phyloP scores from a whole-genome alignment of 2,329 filamentous ascomycete genomes.

The Geoglossum cookeanum region DNA sequence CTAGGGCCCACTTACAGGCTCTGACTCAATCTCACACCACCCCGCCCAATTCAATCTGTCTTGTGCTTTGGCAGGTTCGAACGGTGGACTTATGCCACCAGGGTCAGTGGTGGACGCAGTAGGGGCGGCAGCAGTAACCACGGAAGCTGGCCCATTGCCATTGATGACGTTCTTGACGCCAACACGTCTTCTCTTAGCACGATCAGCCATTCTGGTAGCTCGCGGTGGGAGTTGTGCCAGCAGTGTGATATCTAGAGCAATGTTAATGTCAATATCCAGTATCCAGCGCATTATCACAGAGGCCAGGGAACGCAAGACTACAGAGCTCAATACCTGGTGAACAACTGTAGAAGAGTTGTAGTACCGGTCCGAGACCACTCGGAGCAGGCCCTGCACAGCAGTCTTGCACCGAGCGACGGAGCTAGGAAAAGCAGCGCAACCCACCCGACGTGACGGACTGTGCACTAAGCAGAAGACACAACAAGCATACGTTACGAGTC shows the following conservation, averaged over 20 bases:
- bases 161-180: neutral
- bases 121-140: conserved; percentile 4
- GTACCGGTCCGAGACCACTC: too few relatives aligned
- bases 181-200: neutral
- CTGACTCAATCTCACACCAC: conserved; percentile 75
- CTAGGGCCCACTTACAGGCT: conserved; percentile 42
- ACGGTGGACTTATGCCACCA: conserved; percentile 13
- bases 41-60: conserved; percentile 27
- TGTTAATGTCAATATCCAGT: too few relatives aligned
- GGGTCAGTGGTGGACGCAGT: too few relatives aligned
- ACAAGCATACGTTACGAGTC: too few relatives aligned
- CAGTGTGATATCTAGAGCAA: neutral
- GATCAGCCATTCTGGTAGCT: neutral
- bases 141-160: neutral
- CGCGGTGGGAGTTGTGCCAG: neutral
- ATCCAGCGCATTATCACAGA: neutral
- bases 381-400: too few relatives aligned
- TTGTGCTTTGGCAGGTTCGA: conserved; percentile 16
- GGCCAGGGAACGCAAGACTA: neutral
- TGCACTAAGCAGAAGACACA: too few relatives aligned
- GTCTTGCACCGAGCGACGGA: too few relatives aligned
- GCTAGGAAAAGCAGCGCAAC: too few relatives aligned
- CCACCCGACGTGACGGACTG: too few relatives aligned
- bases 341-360: too few relatives aligned
- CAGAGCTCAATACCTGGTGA: neutral